phyloP scores from a whole-genome alignment of 176 grass and related monocot species.

The Typha latifolia region DNA sequence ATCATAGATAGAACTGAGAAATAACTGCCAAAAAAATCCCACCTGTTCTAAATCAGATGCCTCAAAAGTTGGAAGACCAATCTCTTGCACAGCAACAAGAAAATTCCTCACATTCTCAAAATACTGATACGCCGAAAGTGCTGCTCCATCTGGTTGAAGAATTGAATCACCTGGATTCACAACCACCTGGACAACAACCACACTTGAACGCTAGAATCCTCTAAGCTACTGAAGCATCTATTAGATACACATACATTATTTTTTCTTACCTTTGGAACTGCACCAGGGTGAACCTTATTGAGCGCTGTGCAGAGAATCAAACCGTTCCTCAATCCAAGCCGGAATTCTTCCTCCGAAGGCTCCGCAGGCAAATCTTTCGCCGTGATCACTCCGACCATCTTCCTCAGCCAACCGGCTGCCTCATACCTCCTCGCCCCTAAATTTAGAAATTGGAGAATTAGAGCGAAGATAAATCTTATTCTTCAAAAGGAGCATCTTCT shows the following conservation, averaged over 20 bases:
- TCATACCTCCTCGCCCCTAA: constrained; percentile 74
- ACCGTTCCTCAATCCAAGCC: constrained; percentile 78
- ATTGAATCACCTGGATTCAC: constrained; percentile 83
- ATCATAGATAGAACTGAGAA: not conserved
- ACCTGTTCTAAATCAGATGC: constrained; percentile 98
- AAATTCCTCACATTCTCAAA: constrained; percentile 99
- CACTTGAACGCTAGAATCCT: not conserved
- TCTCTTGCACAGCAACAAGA: constrained; percentile 76
- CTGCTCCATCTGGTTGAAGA: constrained; percentile 82
- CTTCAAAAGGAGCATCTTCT: not conserved
- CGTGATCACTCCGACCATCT: constrained; percentile 59
- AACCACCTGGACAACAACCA: constrained; percentile 47
- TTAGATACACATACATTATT: not conserved
- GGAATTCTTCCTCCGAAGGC: constrained; percentile 95
- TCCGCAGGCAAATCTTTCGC: constrained; percentile 78
- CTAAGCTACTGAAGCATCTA: not conserved
- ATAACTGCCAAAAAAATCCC: constrained; percentile 9
- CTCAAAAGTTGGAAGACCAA: constrained; percentile 82
- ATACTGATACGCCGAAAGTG: constrained; percentile 94
- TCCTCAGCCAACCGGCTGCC: constrained; percentile 87
- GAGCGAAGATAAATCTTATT: not conserved
- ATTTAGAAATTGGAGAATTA: not conserved
- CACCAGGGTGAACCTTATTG: constrained; percentile 85
- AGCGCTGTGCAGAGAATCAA: constrained; percentile 97
- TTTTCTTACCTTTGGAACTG: constrained; percentile 62